phyloP scores from a whole-genome alignment of 192 early-diverging fungal species.

The Coemansia sp. region DNA sequence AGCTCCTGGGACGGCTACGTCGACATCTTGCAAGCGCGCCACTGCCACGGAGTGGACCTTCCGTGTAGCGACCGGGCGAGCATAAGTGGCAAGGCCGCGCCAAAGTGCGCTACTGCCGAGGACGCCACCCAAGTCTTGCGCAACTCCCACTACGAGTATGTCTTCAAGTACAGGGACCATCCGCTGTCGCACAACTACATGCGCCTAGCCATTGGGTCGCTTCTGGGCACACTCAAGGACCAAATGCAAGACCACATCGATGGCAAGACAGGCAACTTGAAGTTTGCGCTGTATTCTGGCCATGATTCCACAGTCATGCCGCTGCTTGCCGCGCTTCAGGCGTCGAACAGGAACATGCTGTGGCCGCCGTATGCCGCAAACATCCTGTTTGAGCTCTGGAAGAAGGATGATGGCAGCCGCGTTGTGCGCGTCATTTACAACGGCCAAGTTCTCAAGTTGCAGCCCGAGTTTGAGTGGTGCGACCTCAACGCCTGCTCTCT shows the following conservation, averaged over 20 bases:
- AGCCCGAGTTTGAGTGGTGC: conserved; percentile 36
- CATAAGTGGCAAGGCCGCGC: background rate
- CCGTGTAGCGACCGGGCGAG: conserved; percentile 21
- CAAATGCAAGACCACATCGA: conserved; percentile 27
- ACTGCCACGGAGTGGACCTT: conserved; percentile 34
- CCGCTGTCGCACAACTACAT: conserved; percentile 23
- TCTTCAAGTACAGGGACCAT: conserved; percentile 41
- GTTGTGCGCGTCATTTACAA: conserved; percentile 63
- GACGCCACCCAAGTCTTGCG: conserved; percentile 31
- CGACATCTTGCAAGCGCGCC: conserved; percentile 44
- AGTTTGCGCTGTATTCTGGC: conserved; percentile 58
- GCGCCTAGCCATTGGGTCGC: conserved; percentile 51
- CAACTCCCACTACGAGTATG: conserved; percentile 38
- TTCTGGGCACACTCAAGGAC: conserved; percentile 48
- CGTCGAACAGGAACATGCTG: conserved; percentile 27
- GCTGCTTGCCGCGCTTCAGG: conserved; percentile 44
- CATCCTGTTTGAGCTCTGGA: conserved; percentile 60
- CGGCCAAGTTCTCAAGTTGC: conserved; percentile 47
- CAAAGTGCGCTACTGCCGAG: conserved; percentile 43
- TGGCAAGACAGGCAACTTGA: conserved; percentile 26
- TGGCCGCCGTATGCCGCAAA: conserved; percentile 64
- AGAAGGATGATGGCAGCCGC: conserved; percentile 25
- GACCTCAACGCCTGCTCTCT: conserved; percentile 50
- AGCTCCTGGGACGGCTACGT: conserved; percentile 38
- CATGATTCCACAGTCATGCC: conserved; percentile 58